Evolutionary conservation across 441 rosid species (phyloP), one percentile per base, ranked within the genome.

Genomic region (Arabidopsis lyrata): DNA sequence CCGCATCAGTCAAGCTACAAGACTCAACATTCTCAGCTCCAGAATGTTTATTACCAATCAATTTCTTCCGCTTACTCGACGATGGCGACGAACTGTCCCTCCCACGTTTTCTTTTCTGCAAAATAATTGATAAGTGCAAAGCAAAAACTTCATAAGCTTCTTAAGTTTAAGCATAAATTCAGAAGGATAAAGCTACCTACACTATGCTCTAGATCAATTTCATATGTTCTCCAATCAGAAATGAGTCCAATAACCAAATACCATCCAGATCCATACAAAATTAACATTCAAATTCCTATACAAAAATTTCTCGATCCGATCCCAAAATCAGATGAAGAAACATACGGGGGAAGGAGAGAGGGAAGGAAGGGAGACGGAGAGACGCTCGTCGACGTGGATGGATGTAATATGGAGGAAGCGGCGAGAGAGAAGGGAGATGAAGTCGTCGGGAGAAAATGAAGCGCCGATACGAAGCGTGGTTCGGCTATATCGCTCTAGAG

Each of bases 381-480:
- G 83, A 18, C 95, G 87, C 78, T 89, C 97, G 47, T 93, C 96
- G 61, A 93, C 76, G 83, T 83, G 82, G 59, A 91, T 75, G 71
- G 78, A 72, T 55, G 81, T 88, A 42, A 86, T 81, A 66, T 81
- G 86, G 52, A 54, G 82, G 81, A 93, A 93, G 29, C 97, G 97
- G 69, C 79, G 82, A 47, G 94, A 81, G 57, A 91, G 91, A 67
- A 88, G 81, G 52, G 81, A 76, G 77, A 87, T 70, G 73, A 87
- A 81, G 54, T 82, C 54, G 76, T 91, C 91, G 7, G 96, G 90
- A 35, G 81, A 77, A 47, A 87, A 76, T 6, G 98, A 87, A 13
- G 96, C 95, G 77, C 94, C 89, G 75, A 89, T 83, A 10, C 92
- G 94, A 49, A 93, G 90, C 55, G 89, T 89, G 58, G 93, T 77